Conservation (phyloP, 768 basidiomycete genomes). For the Lyophyllum decastes region DNA sequence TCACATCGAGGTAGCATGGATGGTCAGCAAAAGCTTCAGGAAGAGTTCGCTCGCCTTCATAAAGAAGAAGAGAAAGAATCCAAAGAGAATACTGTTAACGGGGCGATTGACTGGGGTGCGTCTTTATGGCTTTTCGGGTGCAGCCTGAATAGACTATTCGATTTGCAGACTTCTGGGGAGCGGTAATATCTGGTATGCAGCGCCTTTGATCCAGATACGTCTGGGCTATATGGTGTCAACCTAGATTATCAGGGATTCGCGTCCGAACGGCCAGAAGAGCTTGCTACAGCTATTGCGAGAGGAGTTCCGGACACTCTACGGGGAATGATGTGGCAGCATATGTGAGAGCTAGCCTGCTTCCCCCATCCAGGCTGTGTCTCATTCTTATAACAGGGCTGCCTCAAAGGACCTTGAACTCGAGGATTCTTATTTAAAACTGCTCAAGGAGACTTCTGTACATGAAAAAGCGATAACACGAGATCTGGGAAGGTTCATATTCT, state of each 20-base stretch:
- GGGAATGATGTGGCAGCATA: slow-evolving; percentile 97
- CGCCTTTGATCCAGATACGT: neutral
- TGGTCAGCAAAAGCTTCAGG: slow-evolving; percentile 71
- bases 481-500: slow-evolving; percentile 67
- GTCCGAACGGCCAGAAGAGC: slow-evolving; percentile 68
- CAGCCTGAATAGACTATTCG: neutral
- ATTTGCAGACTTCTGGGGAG: slow-evolving; percentile 89
- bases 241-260: slow-evolving; percentile 90
- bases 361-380: slow-evolving; percentile 10
- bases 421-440: slow-evolving; percentile 71
- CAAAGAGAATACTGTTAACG: slow-evolving; percentile 36
- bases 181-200: slow-evolving; percentile 78
- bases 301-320: slow-evolving; percentile 88
- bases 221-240: slow-evolving; percentile 6
- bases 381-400: slow-evolving; percentile 63
- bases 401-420: slow-evolving; percentile 92
- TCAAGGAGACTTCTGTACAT: slow-evolving; percentile 84
- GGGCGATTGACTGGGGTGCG: slow-evolving; percentile 77
- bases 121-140: slow-evolving; percentile 4
- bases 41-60: slow-evolving; percentile 73
- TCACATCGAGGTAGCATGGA: slow-evolving; percentile 53
- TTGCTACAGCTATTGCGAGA: slow-evolving; percentile 87
- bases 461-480: slow-evolving; percentile 96
- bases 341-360: slow-evolving; percentile 45
- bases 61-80: slow-evolving; percentile 49